Base-by-base conservation (phyloP, 148 eudicot genomes). In the Rhododendron mucronatum region DNA sequence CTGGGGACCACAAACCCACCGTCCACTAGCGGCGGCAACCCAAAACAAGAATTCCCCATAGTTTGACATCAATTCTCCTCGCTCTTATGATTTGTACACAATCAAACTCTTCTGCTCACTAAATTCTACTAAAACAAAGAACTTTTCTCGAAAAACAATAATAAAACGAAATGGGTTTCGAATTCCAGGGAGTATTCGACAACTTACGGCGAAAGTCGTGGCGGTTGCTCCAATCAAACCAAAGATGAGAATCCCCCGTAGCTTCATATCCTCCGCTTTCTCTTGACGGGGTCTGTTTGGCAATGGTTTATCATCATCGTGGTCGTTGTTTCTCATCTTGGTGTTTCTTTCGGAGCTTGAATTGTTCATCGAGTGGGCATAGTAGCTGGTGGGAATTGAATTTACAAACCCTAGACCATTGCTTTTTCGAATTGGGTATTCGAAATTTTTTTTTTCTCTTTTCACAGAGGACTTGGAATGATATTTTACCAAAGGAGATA, bases 221-320 rank as follows among this genome's bases (percentile, higher is more conserved):
- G 86, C 94, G 69, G 94, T 91, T 59, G 99, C 99, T 84, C 99
- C 99, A 50, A 95, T 93, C 74, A 96, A 84, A 59, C 97, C 95
- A 81, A 95, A 95, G 65, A 96, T 16, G 15, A 91, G 83, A 88
- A 94, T 88, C 26, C 97, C 95, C 97, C 95, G 94, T 37, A 90
- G 71, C 73, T 86, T 93, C 90, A 85, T 90, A 35, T 88, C 89
- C 48, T 87, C 91, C 14, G 90, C 85, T 41, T 87, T 88, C 20
- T 88, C 94, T n/a, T 83, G 74, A 33, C 85, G 88, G 71, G 48
- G 71, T 7, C 30, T 81, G 63, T 88, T 81, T 14, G 85, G 84
- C 75, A 86, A 84, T 65, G 53, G 73, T 30, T 77, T 71, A 74
- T 74, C 51, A 3, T 86, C 89, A 35, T 51, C 91, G 0, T 5